Conservation (phyloP, 2,329 filamentous ascomycete genomes). For the Hirsutella minnesotensis region DNA sequence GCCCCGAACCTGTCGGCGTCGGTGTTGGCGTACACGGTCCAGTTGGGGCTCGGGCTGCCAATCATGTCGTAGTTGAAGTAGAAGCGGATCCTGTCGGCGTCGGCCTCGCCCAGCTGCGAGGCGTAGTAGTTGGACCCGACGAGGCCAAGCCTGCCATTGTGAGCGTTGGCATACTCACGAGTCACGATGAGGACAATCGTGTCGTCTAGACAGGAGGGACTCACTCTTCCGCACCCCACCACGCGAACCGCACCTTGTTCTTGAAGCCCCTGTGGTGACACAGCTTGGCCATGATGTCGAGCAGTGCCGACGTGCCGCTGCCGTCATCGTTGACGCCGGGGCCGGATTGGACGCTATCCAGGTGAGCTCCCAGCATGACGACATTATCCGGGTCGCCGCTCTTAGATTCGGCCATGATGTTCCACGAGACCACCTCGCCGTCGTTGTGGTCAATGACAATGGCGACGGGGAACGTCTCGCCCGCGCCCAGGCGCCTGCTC, state of each 20-base stretch:
- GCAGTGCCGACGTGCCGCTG: constrained; percentile 20
- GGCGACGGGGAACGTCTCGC: constrained; percentile 17
- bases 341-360: constrained; percentile 24
- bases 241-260: constrained; percentile 28
- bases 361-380: constrained; percentile 26
- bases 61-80: constrained; percentile 68
- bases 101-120: constrained; percentile 19
- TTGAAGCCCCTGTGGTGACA: constrained; percentile 21
- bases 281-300: constrained; percentile 22
- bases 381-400: constrained; percentile 26
- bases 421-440: constrained; percentile 21
- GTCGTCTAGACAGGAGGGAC: constrained; percentile 5
- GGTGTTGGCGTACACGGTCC: constrained; percentile 26
- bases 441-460: constrained; percentile 20
- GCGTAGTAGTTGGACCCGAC: constrained; percentile 31
- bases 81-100: constrained; percentile 45
- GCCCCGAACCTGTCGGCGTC: constrained; percentile 18
- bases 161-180: background rate
- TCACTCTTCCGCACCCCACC: constrained; percentile 27
- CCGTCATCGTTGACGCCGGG: constrained; percentile 28
- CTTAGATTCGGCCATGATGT: constrained; percentile 28
- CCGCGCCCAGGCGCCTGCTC: constrained; percentile 16
- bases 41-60: constrained; percentile 27
- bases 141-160: constrained; percentile 21
- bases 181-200: too few species aligned